Conservation (phyloP, 2,329 filamentous ascomycete species). For the Hymenoscyphus salicellus region DNA sequence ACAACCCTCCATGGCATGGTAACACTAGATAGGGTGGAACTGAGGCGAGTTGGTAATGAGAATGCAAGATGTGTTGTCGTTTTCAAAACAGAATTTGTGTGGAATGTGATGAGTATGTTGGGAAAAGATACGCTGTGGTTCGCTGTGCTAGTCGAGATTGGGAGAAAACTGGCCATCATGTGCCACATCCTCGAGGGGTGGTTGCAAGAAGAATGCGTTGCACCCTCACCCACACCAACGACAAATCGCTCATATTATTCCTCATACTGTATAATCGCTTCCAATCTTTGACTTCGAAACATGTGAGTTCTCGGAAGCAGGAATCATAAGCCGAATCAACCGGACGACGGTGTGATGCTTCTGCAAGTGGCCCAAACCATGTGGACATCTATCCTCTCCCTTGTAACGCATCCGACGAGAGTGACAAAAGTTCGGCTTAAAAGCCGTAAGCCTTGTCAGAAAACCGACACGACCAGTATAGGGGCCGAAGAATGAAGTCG, state of each 20-base stretch:
- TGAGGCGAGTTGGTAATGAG: neutral
- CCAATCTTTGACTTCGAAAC: neutral
- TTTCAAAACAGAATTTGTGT: slow-evolving; percentile 3
- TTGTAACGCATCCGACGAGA: neutral
- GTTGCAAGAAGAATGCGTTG: neutral
- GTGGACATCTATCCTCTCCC: neutral
- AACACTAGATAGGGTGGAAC: neutral
- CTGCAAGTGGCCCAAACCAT: neutral
- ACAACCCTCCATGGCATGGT: neutral
- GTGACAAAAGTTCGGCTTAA: neutral
- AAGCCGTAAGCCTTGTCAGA: neutral
- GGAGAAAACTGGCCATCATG: slow-evolving; percentile 2
- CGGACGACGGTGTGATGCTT: neutral
- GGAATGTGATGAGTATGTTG: slow-evolving; percentile 1
- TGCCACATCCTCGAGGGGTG: slow-evolving; percentile 2
- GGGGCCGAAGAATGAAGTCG: neutral
- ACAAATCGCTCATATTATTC: neutral
- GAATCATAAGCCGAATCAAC: neutral
- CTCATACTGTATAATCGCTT: neutral
- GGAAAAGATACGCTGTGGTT: slow-evolving; percentile 13
- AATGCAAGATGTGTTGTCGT: neutral
- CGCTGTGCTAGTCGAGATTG: slow-evolving; percentile 12
- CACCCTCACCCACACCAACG: neutral
- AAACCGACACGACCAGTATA: neutral
- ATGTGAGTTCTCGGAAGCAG: neutral